Conservation (phyloP, 306 rosid species). For the Lotus japonicus region DNA sequence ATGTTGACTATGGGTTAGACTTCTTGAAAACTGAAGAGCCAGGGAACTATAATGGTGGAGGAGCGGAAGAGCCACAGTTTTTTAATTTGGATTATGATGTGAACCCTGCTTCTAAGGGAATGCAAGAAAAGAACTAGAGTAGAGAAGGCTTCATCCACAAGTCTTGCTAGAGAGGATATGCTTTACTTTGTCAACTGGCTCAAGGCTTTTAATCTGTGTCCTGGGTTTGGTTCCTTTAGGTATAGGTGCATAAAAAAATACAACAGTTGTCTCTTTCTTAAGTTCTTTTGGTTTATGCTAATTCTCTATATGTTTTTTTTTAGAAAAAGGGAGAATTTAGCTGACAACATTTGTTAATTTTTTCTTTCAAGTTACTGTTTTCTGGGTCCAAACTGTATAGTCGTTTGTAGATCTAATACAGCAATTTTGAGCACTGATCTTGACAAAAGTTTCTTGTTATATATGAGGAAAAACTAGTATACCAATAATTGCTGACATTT, state of each 20-base stretch:
- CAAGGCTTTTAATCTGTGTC: background rate
- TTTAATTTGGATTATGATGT: slow-evolving; percentile 18
- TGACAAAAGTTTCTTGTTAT: background rate
- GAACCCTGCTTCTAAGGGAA: slow-evolving; percentile 21
- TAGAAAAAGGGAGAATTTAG: slow-evolving; percentile 41
- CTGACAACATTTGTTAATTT: slow-evolving; percentile 29
- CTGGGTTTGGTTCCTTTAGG: background rate
- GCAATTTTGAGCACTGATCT: background rate
- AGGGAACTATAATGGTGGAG: slow-evolving; percentile 18
- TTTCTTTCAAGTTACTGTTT: background rate
- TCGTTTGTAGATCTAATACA: background rate
- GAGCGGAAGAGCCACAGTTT: slow-evolving; percentile 33
- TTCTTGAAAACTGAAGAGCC: slow-evolving; percentile 46
- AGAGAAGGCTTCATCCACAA: background rate
- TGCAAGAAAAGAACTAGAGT: background rate
- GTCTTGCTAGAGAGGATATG: background rate
- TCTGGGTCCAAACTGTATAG: background rate
- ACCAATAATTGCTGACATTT: background rate
- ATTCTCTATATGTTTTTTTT: slow-evolving; percentile 50
- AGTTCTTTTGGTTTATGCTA: slow-evolving; percentile 15
- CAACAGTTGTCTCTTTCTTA: background rate
- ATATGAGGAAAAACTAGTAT: background rate
- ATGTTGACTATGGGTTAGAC: slow-evolving; percentile 47
- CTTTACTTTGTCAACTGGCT: background rate
- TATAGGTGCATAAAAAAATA: background rate